These are phyloP conservation scores for Suhomyces choctaworum DNA, from an alignment of 1,139 yeast genomes.

Conservation along the genomic window DNA sequence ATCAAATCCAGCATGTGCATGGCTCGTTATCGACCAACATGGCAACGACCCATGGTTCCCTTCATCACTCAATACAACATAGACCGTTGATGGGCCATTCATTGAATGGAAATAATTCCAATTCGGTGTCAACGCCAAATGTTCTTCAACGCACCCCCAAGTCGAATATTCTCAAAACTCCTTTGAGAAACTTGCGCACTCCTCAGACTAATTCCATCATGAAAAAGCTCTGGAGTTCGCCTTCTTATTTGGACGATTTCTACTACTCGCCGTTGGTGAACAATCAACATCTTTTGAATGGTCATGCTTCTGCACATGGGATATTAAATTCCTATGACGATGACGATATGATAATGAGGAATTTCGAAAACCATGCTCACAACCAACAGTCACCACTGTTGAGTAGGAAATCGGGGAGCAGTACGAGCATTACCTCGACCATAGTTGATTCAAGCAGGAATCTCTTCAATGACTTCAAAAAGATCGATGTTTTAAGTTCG, in stretches of 20 bases:
- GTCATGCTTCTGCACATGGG: slow-evolving; percentile 8
- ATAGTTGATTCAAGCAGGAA: slow-evolving; percentile 19
- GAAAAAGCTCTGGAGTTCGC: slow-evolving; percentile 61
- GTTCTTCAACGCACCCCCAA: slow-evolving; percentile 30
- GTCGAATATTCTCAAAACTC: slow-evolving; percentile 35
- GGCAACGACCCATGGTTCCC: slow-evolving; percentile 1
- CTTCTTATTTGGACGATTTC: slow-evolving; percentile 66
- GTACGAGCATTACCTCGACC: slow-evolving; percentile 9
- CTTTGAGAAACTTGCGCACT: slow-evolving; percentile 39
- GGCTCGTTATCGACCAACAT: slow-evolving; percentile 2
- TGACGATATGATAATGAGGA: slow-evolving; percentile 55
- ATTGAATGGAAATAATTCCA: slow-evolving; percentile 5
- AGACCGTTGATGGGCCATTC: slow-evolving; percentile 17
- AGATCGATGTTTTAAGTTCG: slow-evolving; percentile 13
- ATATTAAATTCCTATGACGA: slow-evolving; percentile 48
- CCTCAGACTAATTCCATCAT: slow-evolving; percentile 47
- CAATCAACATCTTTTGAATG: slow-evolving; percentile 21
- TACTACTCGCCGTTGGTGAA: slow-evolving; percentile 57
- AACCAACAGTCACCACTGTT: slow-evolving; percentile 18
- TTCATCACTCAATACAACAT: slow-evolving; percentile 13
- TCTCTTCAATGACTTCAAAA: slow-evolving; percentile 24
- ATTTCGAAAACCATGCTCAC: slow-evolving; percentile 36
- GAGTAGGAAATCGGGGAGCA: slow-evolving; percentile 10
- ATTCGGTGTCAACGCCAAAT: slow-evolving; percentile 9
- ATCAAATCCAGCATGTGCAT: slow-evolving; percentile 18